Base-by-base conservation (phyloP, 1,139 yeast species). In the Candida gigantensis region DNA sequence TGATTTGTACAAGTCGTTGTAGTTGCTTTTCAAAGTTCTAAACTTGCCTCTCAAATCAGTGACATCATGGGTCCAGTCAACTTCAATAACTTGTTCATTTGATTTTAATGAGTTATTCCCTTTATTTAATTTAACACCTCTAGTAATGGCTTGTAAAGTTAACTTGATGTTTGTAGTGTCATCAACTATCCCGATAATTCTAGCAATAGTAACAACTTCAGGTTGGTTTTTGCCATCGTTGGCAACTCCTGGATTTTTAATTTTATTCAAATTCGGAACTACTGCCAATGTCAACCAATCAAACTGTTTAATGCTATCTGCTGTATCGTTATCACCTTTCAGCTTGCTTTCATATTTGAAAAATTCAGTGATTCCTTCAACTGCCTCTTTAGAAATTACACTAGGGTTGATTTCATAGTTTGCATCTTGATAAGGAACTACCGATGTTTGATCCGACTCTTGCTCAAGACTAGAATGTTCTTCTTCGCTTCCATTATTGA, bases 81-180 rank as follows among this genome's bases (percentile, higher is more conserved):
- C 50, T 27, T 54, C 57, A 21, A 59, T 47, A 28, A 53, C 46
- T 10, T 50, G 56, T 53, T 65, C 71, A 47, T 60, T 69, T 47
- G 14, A 42, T 29, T 14, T 37, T 40, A 8, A 34, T 41, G 1
- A 34, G 8, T 15, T 27, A 18, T 21, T 6, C 2, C n/a, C 5
- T 8, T 27, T 16, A 13, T 23, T 25, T 7, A 61, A 43, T 15
- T 48, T 50, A 12, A 46, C 32, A 4, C 77, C 83, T 43, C 86
- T 62, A 1, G 69, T 54, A n/a, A 79, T 46, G 0, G 84, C 82
- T 46, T 74, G 79, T 36, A 81, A 64, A 0, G 81, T 71, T 29
- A 81, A 46, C 16, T 68, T 65, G 30, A 78, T 59, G 30, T 61
- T 64, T 37, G 67, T 66, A 20, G 70, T 62, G 40, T 70, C 77